Evolutionary conservation across 257 asterid species (phyloP), one percentile per base, ranked within the genome.

Genomic region (Ilex asprella): DNA sequence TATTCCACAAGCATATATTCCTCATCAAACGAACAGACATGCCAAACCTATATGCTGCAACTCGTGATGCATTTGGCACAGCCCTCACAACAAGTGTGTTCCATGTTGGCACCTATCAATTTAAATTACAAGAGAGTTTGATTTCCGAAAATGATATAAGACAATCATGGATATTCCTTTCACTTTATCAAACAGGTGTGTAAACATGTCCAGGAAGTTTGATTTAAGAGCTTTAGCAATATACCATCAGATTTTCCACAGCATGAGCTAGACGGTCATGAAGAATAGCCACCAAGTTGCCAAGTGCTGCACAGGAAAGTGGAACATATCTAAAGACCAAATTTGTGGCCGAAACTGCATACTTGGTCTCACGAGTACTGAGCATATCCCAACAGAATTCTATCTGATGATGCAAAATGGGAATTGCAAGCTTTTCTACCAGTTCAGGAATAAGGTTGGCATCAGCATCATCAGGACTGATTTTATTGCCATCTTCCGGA

Each of bases 11-110:
- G 78, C 96, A 87, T 63, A 93, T 76, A 75, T 86, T 93, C 78
- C 84, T 84, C 84, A 89, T 68, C 82, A 93, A 80, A 50, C 96
- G 95, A 65, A 93, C 81, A 47, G 89, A 80, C 52, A 74, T 72
- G 35, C 99, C 99, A 68, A 89, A 93, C 78, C 86, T 82, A 76
- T 93, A 86, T 10, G 99, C 95, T 30, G 95, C 92, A 50, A 85
- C 80, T 49, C 89, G 82, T 16, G 94, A 92, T 59, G 97, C 95
- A 76, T 87, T 87, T 53, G 97, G 94, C 35, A 93, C 97, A 10
- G 80, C 84, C 51, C 75, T 82, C 77, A 86, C 56, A 66, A 89
- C 88, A 12, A 66, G 67, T 1, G 88, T 75, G 76, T 82, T 83
- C 99, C 99, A 93, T 0, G 94, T 76, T 8, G 99, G 97, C 47